Conservation (phyloP, 805 yeast genomes). For the Ogataea siamensis region DNA sequence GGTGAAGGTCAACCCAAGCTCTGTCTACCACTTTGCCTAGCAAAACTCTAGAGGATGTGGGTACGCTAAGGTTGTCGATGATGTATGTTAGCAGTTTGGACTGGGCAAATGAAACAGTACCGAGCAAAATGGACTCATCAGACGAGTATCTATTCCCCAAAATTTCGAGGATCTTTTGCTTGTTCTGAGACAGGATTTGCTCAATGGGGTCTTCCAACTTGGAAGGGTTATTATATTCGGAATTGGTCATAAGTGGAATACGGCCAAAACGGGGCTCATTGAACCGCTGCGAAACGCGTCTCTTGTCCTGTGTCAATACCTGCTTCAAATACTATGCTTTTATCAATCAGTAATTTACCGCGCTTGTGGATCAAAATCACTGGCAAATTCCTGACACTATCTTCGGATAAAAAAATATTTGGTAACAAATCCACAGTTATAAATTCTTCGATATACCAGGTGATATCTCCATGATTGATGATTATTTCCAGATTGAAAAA, state of each 20-base stretch:
- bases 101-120: slow-evolving; percentile 48
- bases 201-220: slow-evolving; percentile 18
- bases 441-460: background rate
- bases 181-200: slow-evolving; percentile 21
- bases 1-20: slow-evolving; percentile 61
- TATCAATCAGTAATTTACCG: slow-evolving; percentile 1
- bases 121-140: slow-evolving; percentile 44
- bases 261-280: slow-evolving; percentile 1
- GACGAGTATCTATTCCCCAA: slow-evolving; percentile 32
- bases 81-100: slow-evolving; percentile 46
- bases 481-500: slow-evolving; percentile 19
- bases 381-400: slow-evolving; percentile 3
- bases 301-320: background rate
- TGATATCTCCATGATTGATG: slow-evolving; percentile 18
- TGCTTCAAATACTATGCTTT: background rate
- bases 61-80: slow-evolving; percentile 32
- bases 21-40: slow-evolving; percentile 42
- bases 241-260: slow-evolving; percentile 6
- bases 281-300: background rate
- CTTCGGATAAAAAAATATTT: slow-evolving; percentile 5
- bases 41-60: slow-evolving; percentile 4
- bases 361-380: background rate
- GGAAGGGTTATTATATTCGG: slow-evolving; percentile 5
- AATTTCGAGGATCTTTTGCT: slow-evolving; percentile 33
- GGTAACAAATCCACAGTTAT: slow-evolving; percentile 1